Percentiles rank a stretch among this genome's conserved stretches.
Evolutionary conservation across 768 basidiomycete species (phyloP).

Genomic region (Cyclocybe cylindracea): DNA sequence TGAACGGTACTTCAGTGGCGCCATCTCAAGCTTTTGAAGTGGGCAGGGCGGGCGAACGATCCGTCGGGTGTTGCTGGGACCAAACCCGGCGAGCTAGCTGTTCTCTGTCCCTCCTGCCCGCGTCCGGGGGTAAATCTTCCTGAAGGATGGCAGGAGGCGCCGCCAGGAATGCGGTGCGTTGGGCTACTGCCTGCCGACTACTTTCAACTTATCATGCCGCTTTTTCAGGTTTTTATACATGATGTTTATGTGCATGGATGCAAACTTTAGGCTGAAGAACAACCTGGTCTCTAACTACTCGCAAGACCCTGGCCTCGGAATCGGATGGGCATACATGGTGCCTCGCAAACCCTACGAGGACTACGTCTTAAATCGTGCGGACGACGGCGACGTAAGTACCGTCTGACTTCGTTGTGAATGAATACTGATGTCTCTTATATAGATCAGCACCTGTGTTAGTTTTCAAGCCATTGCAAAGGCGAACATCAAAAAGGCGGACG

Average conservation of each 20-base stretch:
- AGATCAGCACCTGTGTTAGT: conserved; percentile 25
- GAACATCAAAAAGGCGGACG: conserved; percentile 18
- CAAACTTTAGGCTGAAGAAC: conserved; percentile 10
- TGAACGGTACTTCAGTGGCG: conserved; percentile 19
- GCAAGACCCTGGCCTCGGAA: conserved; percentile 11
- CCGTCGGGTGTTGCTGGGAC: conserved; percentile 14
- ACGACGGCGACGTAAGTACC: conserved; percentile 7
- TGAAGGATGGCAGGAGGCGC: conserved; percentile 5
- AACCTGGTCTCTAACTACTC: conserved; percentile 13
- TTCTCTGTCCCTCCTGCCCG: conserved; percentile 26
- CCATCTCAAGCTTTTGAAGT: conserved; percentile 24
- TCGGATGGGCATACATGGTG: conserved; percentile 10
- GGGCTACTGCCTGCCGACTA: background rate
- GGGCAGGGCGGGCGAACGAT: conserved; percentile 20
- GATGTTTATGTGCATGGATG: conserved; percentile 10
- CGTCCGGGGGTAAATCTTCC: conserved; percentile 21
- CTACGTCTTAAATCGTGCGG: conserved; percentile 1
- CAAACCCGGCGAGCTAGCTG: conserved; percentile 15
- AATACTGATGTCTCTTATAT: too few species aligned
- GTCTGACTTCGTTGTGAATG: background rate
- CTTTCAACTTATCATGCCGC: background rate
- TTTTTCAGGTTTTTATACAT: conserved; percentile 3
- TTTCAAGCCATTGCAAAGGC: conserved; percentile 21
- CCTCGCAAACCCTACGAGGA: conserved; percentile 6
- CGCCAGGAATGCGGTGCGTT: conserved; percentile 6